Percentiles rank a stretch among this genome's conserved stretches.
Evolutionary conservation across 2,329 filamentous ascomycete genomes (phyloP).

Genomic region (Monilinia polystroma): DNA sequence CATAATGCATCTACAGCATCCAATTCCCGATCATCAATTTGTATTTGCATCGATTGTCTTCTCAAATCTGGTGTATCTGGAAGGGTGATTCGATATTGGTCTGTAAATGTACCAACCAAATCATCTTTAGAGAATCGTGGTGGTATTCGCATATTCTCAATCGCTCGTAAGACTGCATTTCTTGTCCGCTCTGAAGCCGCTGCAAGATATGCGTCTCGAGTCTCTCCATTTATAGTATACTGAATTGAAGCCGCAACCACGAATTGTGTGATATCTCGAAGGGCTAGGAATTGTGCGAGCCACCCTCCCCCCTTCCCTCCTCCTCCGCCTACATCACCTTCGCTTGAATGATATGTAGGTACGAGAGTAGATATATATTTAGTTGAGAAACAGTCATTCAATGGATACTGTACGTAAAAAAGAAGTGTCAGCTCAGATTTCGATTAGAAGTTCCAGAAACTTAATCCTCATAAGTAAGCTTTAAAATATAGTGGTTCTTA

Average conservation of each 20-base stretch:
- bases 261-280: conserved; percentile 44
- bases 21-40: conserved; percentile 41
- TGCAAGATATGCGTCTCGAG: conserved; percentile 41
- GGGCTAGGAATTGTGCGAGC: conserved; percentile 44
- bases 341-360: conserved; percentile 36
- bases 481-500: conserved; percentile 30
- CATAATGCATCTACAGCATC: conserved; percentile 44
- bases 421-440: conserved; percentile 10
- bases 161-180: conserved; percentile 42
- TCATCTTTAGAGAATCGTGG: conserved; percentile 41
- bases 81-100: conserved; percentile 43
- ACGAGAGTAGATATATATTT: conserved; percentile 42
- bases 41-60: conserved; percentile 32
- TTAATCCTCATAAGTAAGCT: conserved; percentile 6
- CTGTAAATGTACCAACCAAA: conserved; percentile 42
- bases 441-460: neutral
- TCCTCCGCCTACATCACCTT: conserved; percentile 22
- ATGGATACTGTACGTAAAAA: conserved; percentile 40
- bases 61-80: conserved; percentile 42
- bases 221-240: conserved; percentile 42
- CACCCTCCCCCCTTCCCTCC: conserved; percentile 31
- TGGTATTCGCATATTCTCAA: conserved; percentile 43
- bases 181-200: conserved; percentile 41
- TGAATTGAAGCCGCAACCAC: conserved; percentile 45
- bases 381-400: conserved; percentile 42